phyloP scores from a whole-genome alignment of 148 eudicot genomes.

The Rhododendron henanense region DNA sequence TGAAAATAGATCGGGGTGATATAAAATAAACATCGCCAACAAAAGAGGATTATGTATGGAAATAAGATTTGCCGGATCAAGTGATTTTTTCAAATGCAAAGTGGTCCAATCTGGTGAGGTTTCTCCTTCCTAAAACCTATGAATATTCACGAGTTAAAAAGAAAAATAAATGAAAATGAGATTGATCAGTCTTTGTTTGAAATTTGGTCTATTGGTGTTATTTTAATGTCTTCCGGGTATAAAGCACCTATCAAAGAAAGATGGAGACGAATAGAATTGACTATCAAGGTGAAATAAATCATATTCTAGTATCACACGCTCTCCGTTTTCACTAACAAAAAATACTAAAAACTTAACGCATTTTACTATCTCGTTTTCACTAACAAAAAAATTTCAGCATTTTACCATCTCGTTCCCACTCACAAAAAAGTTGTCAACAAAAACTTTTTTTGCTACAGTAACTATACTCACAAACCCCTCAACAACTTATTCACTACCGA shows the following conservation, averaged over 20 bases:
- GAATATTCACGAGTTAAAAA: not conserved
- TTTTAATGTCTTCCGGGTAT: not conserved
- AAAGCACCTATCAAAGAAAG: not conserved
- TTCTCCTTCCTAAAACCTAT: not conserved
- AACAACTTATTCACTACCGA: too few relatives aligned
- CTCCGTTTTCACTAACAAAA: too few relatives aligned
- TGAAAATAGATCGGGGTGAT: not conserved
- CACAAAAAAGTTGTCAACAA: too few relatives aligned
- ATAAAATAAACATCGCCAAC: not conserved
- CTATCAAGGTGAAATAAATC: not conserved
- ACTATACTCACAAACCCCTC: too few relatives aligned
- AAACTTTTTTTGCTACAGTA: too few relatives aligned
- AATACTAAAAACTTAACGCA: too few relatives aligned
- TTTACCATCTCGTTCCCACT: too few relatives aligned
- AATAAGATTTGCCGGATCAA: not conserved
- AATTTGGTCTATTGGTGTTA: not conserved
- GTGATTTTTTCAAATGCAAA: not conserved
- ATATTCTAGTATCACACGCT: not conserved
- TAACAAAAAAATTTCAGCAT: too few relatives aligned
- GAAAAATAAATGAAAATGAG: not conserved
- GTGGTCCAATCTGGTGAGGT: not conserved
- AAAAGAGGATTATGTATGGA: not conserved
- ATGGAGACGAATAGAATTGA: not conserved
- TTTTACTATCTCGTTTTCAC: too few relatives aligned
- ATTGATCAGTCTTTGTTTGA: not conserved